Evolutionary conservation across 805 yeast genomes (phyloP), one percentile per base, ranked within the genome.

Genomic region (Vanderwaltozyma yarrowii): DNA sequence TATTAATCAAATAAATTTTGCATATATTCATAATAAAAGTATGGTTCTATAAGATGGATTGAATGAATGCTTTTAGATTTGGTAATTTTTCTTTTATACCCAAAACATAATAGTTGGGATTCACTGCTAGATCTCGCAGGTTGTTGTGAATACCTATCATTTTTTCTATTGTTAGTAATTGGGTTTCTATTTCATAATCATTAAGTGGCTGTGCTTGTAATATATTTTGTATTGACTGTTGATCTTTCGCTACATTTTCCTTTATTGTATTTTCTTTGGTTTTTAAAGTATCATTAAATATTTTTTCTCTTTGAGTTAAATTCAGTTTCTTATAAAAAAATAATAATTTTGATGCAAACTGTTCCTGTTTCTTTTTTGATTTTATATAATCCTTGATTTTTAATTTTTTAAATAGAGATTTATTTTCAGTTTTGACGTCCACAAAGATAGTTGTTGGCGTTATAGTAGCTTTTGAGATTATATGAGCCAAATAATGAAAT

Each of bases 401-500:
- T 18, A 45, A 46, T 26, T 47, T 43, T 36, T 50, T 54, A 41
- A 55, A 55, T 13, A 51, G 32, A 3, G 35, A 13, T 26, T 46
- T 51, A n/a, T 56, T 44, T 12, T 50, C 42, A 8, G 30, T 42
- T 33, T 46, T 49, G 10, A 58, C 45, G 43, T 58, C 62, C 19
- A 44, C 44, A 29, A 43, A 50, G 8, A 58, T 48, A 4, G 59
- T 52, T 3, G 43, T 43, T 5, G 50, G 43, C 2, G 24, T 25
- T 1, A 57, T 48, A 0, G 35, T 29, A 15, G 53, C 28, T 33
- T 56, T 54, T 11, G 54, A 49, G 9, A 58, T 44, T 12, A 58
- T 53, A 19, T 58, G 62, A 8, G 63, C 50, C 31, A 58, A 32
- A 34, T 58, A 58, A 34, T 58, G 63, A 29, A 40, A 58, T 30